phyloP scores from a whole-genome alignment of 345 rosid genomes.

The Schrenkiella parvula region DNA sequence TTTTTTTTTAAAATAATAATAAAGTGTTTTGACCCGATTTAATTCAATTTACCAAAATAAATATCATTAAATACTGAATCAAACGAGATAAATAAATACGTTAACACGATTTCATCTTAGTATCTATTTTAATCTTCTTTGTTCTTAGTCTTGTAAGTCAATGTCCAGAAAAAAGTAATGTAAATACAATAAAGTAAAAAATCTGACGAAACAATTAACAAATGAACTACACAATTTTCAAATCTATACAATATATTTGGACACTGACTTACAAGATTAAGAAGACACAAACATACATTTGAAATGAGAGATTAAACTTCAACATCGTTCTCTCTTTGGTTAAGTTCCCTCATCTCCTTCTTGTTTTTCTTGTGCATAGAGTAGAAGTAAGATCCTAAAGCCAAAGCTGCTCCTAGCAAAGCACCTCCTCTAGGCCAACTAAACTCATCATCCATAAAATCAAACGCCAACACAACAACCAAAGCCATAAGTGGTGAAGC shows the following conservation, averaged over 20 bases:
- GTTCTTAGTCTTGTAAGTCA: no score
- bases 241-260: not conserved
- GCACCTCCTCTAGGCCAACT: conserved; percentile 18
- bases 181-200: not conserved
- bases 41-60: no score
- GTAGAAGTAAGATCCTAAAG: conserved; percentile 23
- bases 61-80: no score
- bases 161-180: no score
- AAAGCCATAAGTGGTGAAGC: conserved; percentile 10
- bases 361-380: not conserved
- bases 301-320: not conserved
- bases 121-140: no score
- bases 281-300: not conserved
- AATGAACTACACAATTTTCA: not conserved
- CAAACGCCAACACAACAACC: conserved; percentile 15
- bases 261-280: not conserved
- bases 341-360: conserved; percentile 3
- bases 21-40: no score
- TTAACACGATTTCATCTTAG: no score
- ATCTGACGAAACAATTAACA: not conserved
- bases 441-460: conserved; percentile 20
- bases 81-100: no score
- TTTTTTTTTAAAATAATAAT: no score
- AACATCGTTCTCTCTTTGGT: not conserved
- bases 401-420: conserved; percentile 1